A percentile compares a stretch with the other conserved stretches of the same genome.
phyloP scores from a whole-genome alignment of 495 filamentous ascomycete genomes.

The Penicillium tannophilum region DNA sequence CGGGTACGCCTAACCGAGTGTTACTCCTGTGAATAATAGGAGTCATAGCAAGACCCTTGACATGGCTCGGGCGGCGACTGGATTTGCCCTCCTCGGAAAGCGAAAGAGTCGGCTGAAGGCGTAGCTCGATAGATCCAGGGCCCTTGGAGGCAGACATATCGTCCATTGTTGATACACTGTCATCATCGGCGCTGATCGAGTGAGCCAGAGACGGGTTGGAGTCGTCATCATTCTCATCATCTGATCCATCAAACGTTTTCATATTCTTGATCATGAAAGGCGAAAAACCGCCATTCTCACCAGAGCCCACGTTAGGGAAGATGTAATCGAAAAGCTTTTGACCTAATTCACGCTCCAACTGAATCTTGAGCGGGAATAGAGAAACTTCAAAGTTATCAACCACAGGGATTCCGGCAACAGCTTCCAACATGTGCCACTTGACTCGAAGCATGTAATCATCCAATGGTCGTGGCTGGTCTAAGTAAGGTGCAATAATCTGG shows the following conservation, averaged over 20 bases:
- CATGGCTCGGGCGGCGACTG: slow-evolving; percentile 33
- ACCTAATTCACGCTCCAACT: slow-evolving; percentile 90
- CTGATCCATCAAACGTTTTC: slow-evolving; percentile 56
- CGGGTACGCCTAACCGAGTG: slow-evolving; percentile 45
- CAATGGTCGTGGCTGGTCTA: slow-evolving; percentile 60
- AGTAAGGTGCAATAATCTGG: slow-evolving; percentile 88
- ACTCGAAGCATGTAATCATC: slow-evolving; percentile 83
- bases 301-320: slow-evolving; percentile 76
- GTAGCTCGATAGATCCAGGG: slow-evolving; percentile 70
- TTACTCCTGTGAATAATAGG: slow-evolving; percentile 39
- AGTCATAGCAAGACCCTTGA: slow-evolving; percentile 52
- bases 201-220: slow-evolving; percentile 30
- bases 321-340: slow-evolving; percentile 97
- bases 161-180: slow-evolving; percentile 34
- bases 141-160: slow-evolving; percentile 47
- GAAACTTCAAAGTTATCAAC: slow-evolving; percentile 97
- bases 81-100: slow-evolving; percentile 54
- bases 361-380: slow-evolving; percentile 88
- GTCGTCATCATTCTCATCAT: slow-evolving; percentile 52
- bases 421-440: slow-evolving; percentile 97
- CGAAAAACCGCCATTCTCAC: slow-evolving; percentile 68
- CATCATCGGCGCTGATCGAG: slow-evolving; percentile 30
- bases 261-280: slow-evolving; percentile 84
- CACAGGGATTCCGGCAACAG: slow-evolving; percentile 95
- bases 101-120: slow-evolving; percentile 75